These are phyloP conservation scores for Phytophthora sansomeana DNA, from an alignment of 352 stramenopile species.

Conservation along the genomic window DNA sequence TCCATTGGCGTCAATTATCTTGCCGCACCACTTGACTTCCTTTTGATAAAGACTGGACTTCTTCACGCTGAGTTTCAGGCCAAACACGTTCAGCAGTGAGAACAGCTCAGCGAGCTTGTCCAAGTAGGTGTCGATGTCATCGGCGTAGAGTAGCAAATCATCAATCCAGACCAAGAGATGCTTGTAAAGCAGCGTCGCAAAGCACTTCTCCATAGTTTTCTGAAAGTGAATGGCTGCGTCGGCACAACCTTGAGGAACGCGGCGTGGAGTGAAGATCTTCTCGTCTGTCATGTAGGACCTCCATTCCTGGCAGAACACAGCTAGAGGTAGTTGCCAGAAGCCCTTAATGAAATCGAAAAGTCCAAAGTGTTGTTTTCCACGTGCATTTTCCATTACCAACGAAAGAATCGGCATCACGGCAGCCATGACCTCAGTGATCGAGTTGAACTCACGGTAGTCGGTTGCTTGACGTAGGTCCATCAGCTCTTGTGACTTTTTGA, in stretches of 20 bases:
- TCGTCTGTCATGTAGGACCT: no score
- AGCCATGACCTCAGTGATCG: constrained; percentile 6
- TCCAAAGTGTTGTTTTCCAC: no score
- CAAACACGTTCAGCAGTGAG: constrained; percentile 22
- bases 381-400: no score
- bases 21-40: neutral
- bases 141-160: constrained; percentile 35
- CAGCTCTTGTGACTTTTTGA: constrained; percentile 4
- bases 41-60: constrained; percentile 17
- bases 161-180: constrained; percentile 40
- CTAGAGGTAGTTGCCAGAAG: no score
- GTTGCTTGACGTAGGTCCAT: constrained; percentile 3
- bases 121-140: constrained; percentile 30
- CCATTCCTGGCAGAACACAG: no score
- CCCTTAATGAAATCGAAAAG: no score
- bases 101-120: constrained; percentile 30
- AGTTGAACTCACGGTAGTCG: constrained; percentile 11
- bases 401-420: constrained; percentile 18
- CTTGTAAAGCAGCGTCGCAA: constrained; percentile 11
- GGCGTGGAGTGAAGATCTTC: no score
- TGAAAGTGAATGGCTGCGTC: constrained; percentile 5
- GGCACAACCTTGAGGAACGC: constrained; percentile 19
- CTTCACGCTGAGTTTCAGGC: constrained; percentile 28
- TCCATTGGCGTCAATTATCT: no score
- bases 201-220: constrained; percentile 17